phyloP scores from a whole-genome alignment of 2,329 filamentous ascomycete species.

The Trichoderma cornu-damae region DNA sequence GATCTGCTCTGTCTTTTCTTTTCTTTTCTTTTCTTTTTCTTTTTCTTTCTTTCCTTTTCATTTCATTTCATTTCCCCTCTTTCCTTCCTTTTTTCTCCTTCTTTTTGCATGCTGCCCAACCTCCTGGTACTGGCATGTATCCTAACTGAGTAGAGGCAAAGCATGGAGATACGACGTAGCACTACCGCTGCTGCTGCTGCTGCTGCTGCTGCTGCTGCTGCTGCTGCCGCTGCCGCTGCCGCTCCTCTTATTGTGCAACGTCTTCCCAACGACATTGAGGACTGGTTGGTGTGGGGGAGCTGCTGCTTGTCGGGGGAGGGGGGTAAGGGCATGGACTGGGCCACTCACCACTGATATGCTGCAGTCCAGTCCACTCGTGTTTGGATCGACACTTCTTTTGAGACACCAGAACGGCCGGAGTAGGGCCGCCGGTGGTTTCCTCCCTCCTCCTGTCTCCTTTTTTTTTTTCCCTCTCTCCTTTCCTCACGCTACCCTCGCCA shows the following conservation, averaged over 20 bases:
- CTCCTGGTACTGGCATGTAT: not conserved
- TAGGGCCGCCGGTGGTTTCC: conserved; percentile 27
- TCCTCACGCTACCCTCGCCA: not conserved
- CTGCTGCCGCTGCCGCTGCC: not conserved
- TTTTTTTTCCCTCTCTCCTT: not conserved
- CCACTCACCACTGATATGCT: conserved; percentile 3
- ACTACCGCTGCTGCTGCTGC: not conserved
- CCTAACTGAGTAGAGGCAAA: conserved; percentile 12
- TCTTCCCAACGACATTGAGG: not conserved
- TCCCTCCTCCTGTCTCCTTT: conserved; percentile 11
- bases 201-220: too few species aligned
- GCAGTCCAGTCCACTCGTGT: conserved; percentile 10
- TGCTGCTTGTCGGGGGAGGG: conserved; percentile 11
- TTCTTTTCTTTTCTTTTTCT: too few species aligned
- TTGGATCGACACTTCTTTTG: conserved; percentile 29
- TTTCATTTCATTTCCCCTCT: too few species aligned
- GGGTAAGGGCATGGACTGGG: conserved; percentile 5
- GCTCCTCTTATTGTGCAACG: conserved; percentile 5
- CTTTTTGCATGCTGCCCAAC: too few species aligned
- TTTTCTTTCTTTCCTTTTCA: too few species aligned
- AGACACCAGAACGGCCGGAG: conserved; percentile 30
- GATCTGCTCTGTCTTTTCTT: too few species aligned
- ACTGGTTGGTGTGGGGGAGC: conserved; percentile 13
- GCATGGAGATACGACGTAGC: conserved; percentile 6
- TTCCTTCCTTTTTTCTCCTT: too few species aligned